Evolutionary conservation across 1,284 basidiomycete species (phyloP).

Genomic region (Microbotryum intermedium): DNA sequence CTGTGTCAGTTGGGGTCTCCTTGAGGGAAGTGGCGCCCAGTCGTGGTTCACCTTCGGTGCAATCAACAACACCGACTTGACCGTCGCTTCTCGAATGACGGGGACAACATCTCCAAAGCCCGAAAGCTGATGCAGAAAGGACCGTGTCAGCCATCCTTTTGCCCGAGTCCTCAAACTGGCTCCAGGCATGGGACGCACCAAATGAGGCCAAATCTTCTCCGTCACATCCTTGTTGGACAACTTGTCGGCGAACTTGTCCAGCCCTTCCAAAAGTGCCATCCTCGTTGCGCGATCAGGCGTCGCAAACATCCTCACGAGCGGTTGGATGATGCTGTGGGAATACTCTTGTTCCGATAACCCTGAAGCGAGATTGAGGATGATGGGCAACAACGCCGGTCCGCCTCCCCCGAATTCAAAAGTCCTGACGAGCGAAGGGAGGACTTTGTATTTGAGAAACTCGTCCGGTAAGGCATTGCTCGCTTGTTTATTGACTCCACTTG

Average conservation of each 20-base stretch:
- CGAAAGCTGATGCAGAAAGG: conserved; percentile 50
- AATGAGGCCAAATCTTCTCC: conserved; percentile 85
- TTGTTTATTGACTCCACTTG: background rate
- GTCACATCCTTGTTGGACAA: conserved; percentile 74
- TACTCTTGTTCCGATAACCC: conserved; percentile 62
- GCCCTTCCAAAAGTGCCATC: conserved; percentile 82
- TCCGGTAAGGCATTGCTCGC: conserved; percentile 59
- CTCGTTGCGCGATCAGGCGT: conserved; percentile 86
- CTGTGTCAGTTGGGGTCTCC: background rate
- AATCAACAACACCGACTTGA: conserved; percentile 76
- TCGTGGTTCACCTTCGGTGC: conserved; percentile 60
- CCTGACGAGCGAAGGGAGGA: conserved; percentile 77
- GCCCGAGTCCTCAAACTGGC: no score
- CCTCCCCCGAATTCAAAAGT: conserved; percentile 64
- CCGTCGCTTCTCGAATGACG: conserved; percentile 86
- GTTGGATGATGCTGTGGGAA: conserved; percentile 57
- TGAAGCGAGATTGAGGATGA: conserved; percentile 64
- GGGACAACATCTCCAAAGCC: conserved; percentile 92
- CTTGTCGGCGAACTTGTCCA: conserved; percentile 76
- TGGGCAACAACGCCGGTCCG: conserved; percentile 58
- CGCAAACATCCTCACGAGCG: conserved; percentile 72
- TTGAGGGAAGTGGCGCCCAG: background rate
- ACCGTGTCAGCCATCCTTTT: background rate
- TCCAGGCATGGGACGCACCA: conserved; percentile 53
- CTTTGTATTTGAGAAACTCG: conserved; percentile 75